phyloP scores from a whole-genome alignment of 2,329 filamentous ascomycete species.

The Xylaria arbuscula region DNA sequence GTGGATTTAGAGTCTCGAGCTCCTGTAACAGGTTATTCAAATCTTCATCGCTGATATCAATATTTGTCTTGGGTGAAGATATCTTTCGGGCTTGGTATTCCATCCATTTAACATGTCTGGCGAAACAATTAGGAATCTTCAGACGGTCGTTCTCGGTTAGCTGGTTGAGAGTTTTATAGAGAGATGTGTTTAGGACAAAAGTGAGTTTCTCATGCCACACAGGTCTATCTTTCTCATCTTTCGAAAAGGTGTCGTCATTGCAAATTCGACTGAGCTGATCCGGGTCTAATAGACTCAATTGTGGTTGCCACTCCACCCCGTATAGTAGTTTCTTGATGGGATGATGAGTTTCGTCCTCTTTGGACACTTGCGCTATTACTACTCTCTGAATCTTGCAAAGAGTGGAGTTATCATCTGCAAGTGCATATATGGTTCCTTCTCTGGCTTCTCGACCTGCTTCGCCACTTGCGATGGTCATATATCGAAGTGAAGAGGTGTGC shows the following conservation, averaged over 20 bases:
- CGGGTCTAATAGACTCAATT: constrained; percentile 51
- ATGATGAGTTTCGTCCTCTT: constrained; percentile 31
- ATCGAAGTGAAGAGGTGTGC: constrained; percentile 44
- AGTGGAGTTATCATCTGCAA: constrained; percentile 48
- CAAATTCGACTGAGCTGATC: constrained; percentile 46
- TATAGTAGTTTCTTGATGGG: constrained; percentile 49
- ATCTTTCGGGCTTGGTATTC: constrained; percentile 44
- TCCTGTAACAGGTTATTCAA: constrained; percentile 45
- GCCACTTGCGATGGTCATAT: constrained; percentile 39
- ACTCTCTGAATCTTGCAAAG: constrained; percentile 47
- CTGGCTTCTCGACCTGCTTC: constrained; percentile 40
- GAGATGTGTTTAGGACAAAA: constrained; percentile 40
- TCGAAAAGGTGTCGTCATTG: constrained; percentile 36
- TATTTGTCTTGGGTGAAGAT: constrained; percentile 32
- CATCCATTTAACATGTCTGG: constrained; percentile 50
- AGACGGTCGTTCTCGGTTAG: constrained; percentile 37
- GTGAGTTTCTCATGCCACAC: constrained; percentile 40
- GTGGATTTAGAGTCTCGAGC: constrained; percentile 46
- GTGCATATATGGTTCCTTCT: constrained; percentile 47
- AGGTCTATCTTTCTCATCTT: constrained; percentile 43
- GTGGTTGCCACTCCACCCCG: constrained; percentile 53
- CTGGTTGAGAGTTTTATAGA: constrained; percentile 37
- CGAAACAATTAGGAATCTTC: constrained; percentile 39
- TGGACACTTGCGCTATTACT: constrained; percentile 46
- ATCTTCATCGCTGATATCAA: constrained; percentile 42